phyloP scores from a whole-genome alignment of 352 stramenopile species.

The Pythium myriotylum region DNA sequence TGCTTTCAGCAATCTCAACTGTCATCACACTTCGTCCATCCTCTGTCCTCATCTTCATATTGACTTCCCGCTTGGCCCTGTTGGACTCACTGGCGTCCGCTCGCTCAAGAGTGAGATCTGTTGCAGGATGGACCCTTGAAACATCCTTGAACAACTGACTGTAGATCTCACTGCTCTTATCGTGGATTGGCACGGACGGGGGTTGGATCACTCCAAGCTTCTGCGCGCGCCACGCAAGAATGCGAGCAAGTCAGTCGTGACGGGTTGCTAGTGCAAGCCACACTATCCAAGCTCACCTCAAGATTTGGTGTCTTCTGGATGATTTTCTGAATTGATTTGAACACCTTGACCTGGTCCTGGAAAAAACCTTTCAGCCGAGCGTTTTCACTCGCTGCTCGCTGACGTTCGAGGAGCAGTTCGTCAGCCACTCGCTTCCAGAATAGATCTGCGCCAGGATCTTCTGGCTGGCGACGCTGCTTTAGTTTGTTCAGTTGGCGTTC shows the following conservation, averaged over 20 bases:
- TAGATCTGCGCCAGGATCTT: conserved; percentile 31
- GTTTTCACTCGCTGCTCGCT: conserved; percentile 49
- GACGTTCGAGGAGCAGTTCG: conserved; percentile 44
- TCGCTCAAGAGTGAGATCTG: conserved; percentile 37
- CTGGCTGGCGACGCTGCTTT: conserved; percentile 28
- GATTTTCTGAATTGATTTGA: conserved; percentile 23
- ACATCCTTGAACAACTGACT: conserved; percentile 42
- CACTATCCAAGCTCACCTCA: conserved; percentile 9
- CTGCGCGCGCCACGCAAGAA: conserved; percentile 11
- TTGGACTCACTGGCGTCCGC: conserved; percentile 18
- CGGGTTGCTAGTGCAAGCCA: neutral
- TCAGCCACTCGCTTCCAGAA: conserved; percentile 56
- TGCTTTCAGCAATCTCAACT: conserved; percentile 48
- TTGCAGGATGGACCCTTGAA: conserved; percentile 31
- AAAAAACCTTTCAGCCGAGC: conserved; percentile 48
- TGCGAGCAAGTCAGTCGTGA: neutral
- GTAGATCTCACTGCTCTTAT: conserved; percentile 30
- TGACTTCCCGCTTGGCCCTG: conserved; percentile 36
- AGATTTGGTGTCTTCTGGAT: conserved; percentile 26
- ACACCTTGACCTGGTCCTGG: conserved; percentile 27
- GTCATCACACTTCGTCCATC: conserved; percentile 38
- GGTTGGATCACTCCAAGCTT: conserved; percentile 23
- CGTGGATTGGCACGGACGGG: neutral
- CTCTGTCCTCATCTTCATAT: conserved; percentile 48
- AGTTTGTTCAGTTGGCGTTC: conserved; percentile 48